A percentile compares a stretch with the other conserved stretches of the same genome.
These are phyloP conservation scores for Camelina sativa DNA, from an alignment of 345 rosid species.

Conservation along the genomic window DNA sequence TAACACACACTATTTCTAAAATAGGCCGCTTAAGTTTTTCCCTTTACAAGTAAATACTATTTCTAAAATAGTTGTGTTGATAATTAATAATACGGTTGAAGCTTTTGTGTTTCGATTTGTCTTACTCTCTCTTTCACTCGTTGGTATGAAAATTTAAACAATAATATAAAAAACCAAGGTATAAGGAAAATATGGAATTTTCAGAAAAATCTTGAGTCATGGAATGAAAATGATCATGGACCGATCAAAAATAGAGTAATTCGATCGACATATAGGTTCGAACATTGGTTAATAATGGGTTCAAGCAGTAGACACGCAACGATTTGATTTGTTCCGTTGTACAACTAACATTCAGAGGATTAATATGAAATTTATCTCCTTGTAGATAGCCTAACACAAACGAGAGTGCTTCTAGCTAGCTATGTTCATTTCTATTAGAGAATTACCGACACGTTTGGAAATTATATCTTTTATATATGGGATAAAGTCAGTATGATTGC, in stretches of 20 bases:
- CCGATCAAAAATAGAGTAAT: not conserved
- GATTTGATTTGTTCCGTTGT: not conserved
- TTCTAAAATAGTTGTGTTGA: too few relatives aligned
- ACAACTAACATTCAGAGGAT: not conserved
- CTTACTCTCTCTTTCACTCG: not conserved
- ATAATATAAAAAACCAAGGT: not conserved
- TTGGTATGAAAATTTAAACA: not conserved
- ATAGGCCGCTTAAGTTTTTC: not conserved
- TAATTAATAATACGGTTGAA: too few relatives aligned
- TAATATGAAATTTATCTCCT: not conserved
- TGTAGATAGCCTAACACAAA: not conserved
- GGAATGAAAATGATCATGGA: not conserved
- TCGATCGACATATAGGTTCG: not conserved
- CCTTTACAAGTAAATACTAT: not conserved
- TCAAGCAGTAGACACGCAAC: not conserved
- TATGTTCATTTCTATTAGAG: too few relatives aligned
- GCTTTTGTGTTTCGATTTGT: too few relatives aligned
- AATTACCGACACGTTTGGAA: not conserved
- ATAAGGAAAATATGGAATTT: not conserved
- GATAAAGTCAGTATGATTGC: conserved; percentile 21
- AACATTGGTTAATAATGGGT: not conserved
- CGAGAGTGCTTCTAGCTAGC: not conserved
- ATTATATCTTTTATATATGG: not conserved
- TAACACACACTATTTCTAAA: not conserved
- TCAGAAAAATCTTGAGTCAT: not conserved